These are phyloP conservation scores for Corinectria fuckeliana DNA, from an alignment of 2,329 filamentous ascomycete species.

Conservation along the genomic window DNA sequence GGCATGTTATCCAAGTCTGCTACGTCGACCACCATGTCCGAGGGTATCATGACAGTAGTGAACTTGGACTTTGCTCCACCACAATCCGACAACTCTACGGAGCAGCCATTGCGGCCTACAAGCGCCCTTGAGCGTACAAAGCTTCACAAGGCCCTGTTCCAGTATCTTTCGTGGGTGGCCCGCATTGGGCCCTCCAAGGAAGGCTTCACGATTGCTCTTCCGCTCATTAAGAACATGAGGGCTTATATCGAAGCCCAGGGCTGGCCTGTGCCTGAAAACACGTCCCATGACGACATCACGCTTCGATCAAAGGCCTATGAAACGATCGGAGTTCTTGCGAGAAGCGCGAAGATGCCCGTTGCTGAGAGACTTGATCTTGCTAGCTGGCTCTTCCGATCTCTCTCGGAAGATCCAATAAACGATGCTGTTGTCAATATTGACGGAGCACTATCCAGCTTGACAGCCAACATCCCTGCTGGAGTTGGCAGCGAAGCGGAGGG, in stretches of 20 bases:
- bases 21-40: conserved; percentile 71
- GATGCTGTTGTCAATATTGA: conserved; percentile 88
- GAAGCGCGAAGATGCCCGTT: conserved; percentile 64
- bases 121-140: conserved; percentile 78
- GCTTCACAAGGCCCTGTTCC: conserved; percentile 81
- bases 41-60: conserved; percentile 73
- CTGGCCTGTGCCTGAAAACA: conserved; percentile 74
- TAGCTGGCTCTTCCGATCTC: conserved; percentile 81
- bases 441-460: conserved; percentile 80
- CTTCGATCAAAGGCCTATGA: conserved; percentile 87
- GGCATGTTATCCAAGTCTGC: conserved; percentile 78
- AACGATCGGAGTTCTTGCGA: conserved; percentile 82
- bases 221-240: conserved; percentile 71
- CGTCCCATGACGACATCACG: conserved; percentile 65
- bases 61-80: conserved; percentile 64
- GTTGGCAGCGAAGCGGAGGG: conserved; percentile 37
- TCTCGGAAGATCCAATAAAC: conserved; percentile 78
- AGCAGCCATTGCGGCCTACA: conserved; percentile 43
- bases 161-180: conserved; percentile 87
- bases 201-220: conserved; percentile 70
- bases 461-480: conserved; percentile 50
- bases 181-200: conserved; percentile 67
- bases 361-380: conserved; percentile 62
- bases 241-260: conserved; percentile 81
- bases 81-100: conserved; percentile 4